Evolutionary conservation across 495 filamentous ascomycete species (phyloP).

Genomic region (Pseudomonodictys pantanalensis): DNA sequence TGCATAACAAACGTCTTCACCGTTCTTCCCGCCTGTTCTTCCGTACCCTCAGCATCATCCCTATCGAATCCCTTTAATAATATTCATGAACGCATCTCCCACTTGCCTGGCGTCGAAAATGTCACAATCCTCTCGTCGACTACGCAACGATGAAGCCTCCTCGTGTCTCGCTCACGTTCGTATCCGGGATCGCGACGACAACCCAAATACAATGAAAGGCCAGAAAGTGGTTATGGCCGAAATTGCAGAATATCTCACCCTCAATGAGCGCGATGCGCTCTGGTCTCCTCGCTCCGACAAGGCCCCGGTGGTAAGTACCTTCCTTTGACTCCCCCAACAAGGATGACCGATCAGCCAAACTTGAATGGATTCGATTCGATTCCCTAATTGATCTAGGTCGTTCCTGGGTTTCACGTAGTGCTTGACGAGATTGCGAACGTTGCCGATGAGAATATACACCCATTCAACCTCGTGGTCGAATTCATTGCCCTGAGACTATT

Average conservation of each 20-base stretch:
- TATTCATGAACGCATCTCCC: no score
- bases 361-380: no score
- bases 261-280: constrained; percentile 7
- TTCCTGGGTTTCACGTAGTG: no score
- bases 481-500: constrained; percentile 23
- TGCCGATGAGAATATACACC: background rate
- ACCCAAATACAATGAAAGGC: background rate
- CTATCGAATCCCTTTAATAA: no score
- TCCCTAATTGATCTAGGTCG: no score
- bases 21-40: no score
- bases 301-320: background rate
- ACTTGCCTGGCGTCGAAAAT: background rate
- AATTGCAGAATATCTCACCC: constrained; percentile 17
- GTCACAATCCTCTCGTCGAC: no score
- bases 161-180: background rate
- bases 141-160: no score
- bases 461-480: background rate
- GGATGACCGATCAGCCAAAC: no score
- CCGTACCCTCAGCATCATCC: no score
- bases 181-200: background rate
- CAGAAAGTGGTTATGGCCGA: constrained; percentile 4
- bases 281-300: background rate
- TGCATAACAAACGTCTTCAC: no score
- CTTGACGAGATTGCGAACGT: background rate
- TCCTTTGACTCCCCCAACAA: constrained; percentile 1